phyloP scores from a whole-genome alignment of 106 monocot genomes.

The Platanthera zijinensis region DNA sequence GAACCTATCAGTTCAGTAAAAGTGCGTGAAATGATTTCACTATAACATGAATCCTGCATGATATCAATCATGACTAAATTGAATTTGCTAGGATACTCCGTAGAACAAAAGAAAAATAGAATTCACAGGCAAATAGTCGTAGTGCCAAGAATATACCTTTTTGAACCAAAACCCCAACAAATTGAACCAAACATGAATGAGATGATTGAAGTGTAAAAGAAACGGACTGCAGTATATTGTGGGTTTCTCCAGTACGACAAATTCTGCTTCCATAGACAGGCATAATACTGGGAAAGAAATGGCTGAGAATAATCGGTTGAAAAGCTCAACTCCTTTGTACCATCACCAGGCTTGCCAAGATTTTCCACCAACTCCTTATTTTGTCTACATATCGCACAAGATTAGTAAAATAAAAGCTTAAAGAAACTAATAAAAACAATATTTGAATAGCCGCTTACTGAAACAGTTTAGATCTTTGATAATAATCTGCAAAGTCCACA shows the following conservation, averaged over 20 bases:
- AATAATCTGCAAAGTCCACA: slow-evolving; percentile 87
- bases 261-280: slow-evolving; percentile 98
- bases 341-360: slow-evolving; percentile 60
- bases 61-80: not conserved
- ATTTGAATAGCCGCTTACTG: slow-evolving; percentile 36
- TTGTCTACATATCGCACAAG: slow-evolving; percentile 32
- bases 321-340: slow-evolving; percentile 76
- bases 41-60: not conserved
- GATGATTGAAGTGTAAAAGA: slow-evolving; percentile 93
- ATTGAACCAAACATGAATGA: slow-evolving; percentile 99
- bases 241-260: slow-evolving; percentile 99
- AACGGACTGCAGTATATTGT: slow-evolving; percentile 96
- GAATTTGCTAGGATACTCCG: not conserved
- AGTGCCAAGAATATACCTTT: slow-evolving; percentile 42
- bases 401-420: slow-evolving; percentile 14
- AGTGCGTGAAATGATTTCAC: too few species aligned
- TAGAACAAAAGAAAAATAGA: not conserved
- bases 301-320: slow-evolving; percentile 81
- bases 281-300: slow-evolving; percentile 58
- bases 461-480: slow-evolving; percentile 69
- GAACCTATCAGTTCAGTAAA: too few species aligned
- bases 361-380: slow-evolving; percentile 77
- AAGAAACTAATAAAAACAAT: not conserved
- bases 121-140: not conserved
- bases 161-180: slow-evolving; percentile 94